Conservation (phyloP, 2,329 filamentous ascomycete genomes). For the Colletotrichum chrysophilum region DNA sequence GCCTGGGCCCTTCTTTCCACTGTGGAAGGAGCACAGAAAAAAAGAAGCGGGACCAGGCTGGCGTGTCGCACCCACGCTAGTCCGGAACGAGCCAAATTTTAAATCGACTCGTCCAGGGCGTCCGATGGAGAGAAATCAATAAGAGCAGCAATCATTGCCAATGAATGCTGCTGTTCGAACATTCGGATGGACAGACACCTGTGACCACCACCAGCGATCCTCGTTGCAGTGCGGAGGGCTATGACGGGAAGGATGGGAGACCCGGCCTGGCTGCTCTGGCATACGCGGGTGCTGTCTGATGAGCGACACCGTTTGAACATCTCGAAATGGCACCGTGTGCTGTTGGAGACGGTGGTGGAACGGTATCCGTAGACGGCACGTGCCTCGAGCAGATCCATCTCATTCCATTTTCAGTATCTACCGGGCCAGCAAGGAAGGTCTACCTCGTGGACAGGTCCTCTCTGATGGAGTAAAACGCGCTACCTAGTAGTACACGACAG, state of each 20-base stretch:
- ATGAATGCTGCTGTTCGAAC: not conserved
- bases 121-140: not conserved
- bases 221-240: not conserved
- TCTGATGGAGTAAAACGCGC: not conserved
- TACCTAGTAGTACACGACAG: not conserved
- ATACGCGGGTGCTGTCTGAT: not conserved
- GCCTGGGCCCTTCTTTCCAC: not conserved
- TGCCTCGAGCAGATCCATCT: not conserved
- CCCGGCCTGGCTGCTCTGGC: not conserved
- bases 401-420: not conserved
- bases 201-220: not conserved
- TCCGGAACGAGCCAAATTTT: not conserved
- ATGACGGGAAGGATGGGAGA: not conserved
- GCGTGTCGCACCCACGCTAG: not conserved
- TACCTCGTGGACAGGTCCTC: not conserved
- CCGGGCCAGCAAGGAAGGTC: not conserved
- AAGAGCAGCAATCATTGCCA: conserved; percentile 1
- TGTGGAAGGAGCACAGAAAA: not conserved
- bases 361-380: not conserved
- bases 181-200: not conserved
- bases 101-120: not conserved
- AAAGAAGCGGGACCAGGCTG: not conserved
- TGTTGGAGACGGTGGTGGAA: not conserved
- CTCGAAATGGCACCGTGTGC: not conserved
- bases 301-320: not conserved